phyloP scores from a whole-genome alignment of 306 rosid species.

The Rosa multiflora region DNA sequence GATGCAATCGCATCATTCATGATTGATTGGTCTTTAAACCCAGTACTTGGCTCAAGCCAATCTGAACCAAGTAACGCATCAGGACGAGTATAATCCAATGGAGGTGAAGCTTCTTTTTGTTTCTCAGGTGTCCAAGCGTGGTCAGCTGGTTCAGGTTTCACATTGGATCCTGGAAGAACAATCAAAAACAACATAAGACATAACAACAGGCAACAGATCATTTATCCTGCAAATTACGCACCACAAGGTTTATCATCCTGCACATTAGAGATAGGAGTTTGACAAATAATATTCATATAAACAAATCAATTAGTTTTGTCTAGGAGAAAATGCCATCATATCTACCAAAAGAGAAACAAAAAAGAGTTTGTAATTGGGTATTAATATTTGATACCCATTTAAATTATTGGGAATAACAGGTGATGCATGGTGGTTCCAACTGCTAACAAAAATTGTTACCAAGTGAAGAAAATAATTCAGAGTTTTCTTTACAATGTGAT shows the following conservation, averaged over 20 bases:
- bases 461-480: not conserved
- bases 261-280: not conserved
- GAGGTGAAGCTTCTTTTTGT: slow-evolving; percentile 41
- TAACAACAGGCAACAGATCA: not conserved
- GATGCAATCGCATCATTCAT: slow-evolving; percentile 36
- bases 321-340: not conserved
- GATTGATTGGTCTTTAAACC: slow-evolving; percentile 34
- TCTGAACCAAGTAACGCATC: slow-evolving; percentile 66
- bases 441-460: not conserved
- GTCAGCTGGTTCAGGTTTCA: slow-evolving; percentile 57
- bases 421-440: not conserved
- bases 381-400: not conserved
- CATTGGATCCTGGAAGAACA: slow-evolving; percentile 48
- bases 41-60: slow-evolving; percentile 57
- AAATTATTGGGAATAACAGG: not conserved
- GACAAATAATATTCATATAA: not conserved
- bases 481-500: not conserved
- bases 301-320: not conserved
- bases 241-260: slow-evolving; percentile 9
- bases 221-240: not conserved
- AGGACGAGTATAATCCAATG: slow-evolving; percentile 37
- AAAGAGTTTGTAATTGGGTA: not conserved
- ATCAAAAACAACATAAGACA: slow-evolving; percentile 10
- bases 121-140: slow-evolving; percentile 39
- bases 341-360: not conserved